phyloP scores from a whole-genome alignment of 306 rosid species.

The Astragalus glycyphyllos region DNA sequence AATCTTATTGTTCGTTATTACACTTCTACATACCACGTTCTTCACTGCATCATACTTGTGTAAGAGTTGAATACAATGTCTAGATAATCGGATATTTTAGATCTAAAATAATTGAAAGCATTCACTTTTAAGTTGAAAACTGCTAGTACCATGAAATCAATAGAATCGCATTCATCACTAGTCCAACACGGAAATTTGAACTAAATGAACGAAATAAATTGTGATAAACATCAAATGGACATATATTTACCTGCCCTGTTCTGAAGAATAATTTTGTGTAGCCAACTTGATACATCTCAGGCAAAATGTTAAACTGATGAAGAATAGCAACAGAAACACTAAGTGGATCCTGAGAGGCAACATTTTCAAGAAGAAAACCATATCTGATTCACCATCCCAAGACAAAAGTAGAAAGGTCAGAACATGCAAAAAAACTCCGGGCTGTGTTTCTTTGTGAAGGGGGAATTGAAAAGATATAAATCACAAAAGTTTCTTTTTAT shows the following conservation, averaged over 20 bases:
- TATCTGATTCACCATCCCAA: slow-evolving; percentile 67
- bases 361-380: slow-evolving; percentile 91
- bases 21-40: slow-evolving; percentile 1
- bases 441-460: neutral
- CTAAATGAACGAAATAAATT: slow-evolving; percentile 12
- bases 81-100: neutral
- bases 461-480: slow-evolving; percentile 14
- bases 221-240: slow-evolving; percentile 23
- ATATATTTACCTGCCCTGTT: slow-evolving; percentile 87
- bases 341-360: slow-evolving; percentile 90
- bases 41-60: neutral
- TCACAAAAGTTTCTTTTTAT: slow-evolving; percentile 26
- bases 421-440: neutral
- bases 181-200: slow-evolving; percentile 27
- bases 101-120: slow-evolving; percentile 10
- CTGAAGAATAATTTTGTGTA: slow-evolving; percentile 96
- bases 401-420: slow-evolving; percentile 42
- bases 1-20: slow-evolving; percentile 17
- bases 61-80: slow-evolving; percentile 33
- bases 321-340: slow-evolving; percentile 98
- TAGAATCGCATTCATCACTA: neutral
- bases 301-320: slow-evolving; percentile 94
- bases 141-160: slow-evolving; percentile 7
- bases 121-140: slow-evolving; percentile 25
- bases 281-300: slow-evolving; percentile 99